phyloP scores from a whole-genome alignment of 306 rosid genomes.

The Rosa lucieae region DNA sequence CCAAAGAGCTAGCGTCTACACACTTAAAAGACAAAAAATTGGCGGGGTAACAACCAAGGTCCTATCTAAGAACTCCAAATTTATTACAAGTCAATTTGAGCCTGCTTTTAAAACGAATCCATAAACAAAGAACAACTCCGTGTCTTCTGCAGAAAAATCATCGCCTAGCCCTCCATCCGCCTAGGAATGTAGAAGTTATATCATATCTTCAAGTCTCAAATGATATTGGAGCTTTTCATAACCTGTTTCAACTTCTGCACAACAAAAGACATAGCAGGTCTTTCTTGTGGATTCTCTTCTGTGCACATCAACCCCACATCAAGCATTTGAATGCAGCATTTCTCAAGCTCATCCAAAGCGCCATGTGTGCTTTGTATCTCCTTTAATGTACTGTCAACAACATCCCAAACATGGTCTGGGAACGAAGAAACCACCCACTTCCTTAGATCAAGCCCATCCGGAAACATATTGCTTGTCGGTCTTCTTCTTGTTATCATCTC shows the following conservation, averaged over 20 bases:
- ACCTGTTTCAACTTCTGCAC: constrained; percentile 8
- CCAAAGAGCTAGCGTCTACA: too few relatives aligned
- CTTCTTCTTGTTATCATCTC: constrained; percentile 30
- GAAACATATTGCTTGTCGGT: constrained; percentile 14
- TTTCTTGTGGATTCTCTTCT: constrained; percentile 11
- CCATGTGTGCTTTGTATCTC: neutral
- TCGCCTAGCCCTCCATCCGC: too few relatives aligned
- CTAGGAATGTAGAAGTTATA: neutral
- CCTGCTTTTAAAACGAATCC: too few relatives aligned
- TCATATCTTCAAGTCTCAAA: neutral
- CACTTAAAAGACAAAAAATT: too few relatives aligned
- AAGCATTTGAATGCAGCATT: constrained; percentile 9
- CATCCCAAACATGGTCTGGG: constrained; percentile 24
- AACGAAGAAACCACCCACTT: constrained; percentile 21
- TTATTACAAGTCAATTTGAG: too few relatives aligned
- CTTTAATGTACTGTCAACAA: constrained; percentile 20
- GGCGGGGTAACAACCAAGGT: too few relatives aligned
- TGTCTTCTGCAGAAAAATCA: too few relatives aligned
- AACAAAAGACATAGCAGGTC: constrained; percentile 18
- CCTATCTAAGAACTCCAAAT: too few relatives aligned
- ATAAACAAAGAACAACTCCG: too few relatives aligned
- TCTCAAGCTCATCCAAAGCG: constrained; percentile 13
- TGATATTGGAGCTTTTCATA: constrained; percentile 5
- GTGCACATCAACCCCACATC: constrained; percentile 21
- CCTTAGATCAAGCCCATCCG: constrained; percentile 24